phyloP scores from a whole-genome alignment of 805 yeast species.

The Spathaspora girioi region DNA sequence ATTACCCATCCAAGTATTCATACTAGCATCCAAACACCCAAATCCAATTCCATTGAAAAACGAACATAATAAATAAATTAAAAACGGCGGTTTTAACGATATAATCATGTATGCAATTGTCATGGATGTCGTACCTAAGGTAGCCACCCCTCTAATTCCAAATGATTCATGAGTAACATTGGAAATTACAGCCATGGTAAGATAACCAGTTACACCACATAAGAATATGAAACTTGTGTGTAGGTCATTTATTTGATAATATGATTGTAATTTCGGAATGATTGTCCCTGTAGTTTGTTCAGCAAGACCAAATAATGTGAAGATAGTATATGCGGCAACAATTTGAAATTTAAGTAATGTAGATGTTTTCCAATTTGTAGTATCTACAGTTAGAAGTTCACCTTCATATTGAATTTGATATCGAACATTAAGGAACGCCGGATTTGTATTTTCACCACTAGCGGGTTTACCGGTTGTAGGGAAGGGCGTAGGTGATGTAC shows the following conservation, averaged over 20 bases:
- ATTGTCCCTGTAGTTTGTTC: slow-evolving; percentile 63
- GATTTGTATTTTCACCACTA: too few species aligned
- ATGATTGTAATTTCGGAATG: slow-evolving; percentile 46
- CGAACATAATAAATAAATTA: slow-evolving; percentile 36
- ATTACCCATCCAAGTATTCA: slow-evolving; percentile 51
- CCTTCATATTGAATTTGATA: slow-evolving; percentile 22
- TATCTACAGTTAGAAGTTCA: slow-evolving; percentile 27
- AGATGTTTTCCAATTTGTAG: slow-evolving; percentile 38
- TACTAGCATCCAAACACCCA: slow-evolving; percentile 54
- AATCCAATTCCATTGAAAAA: slow-evolving; percentile 49
- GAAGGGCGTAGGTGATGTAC: not conserved
- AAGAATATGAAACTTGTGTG: slow-evolving; percentile 48
- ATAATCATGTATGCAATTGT: slow-evolving; percentile 35
- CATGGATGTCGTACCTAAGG: slow-evolving; percentile 31
- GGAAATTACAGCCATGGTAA: slow-evolving; percentile 47
- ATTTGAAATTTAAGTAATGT: slow-evolving; percentile 42
- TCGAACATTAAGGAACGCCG: not conserved
- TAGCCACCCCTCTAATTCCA: slow-evolving; percentile 48
- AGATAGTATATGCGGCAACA: slow-evolving; percentile 31
- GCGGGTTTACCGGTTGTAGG: not conserved
- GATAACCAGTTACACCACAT: slow-evolving; percentile 53
- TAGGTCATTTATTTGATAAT: slow-evolving; percentile 48
- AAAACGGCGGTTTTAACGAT: slow-evolving; percentile 40
- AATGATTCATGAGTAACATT: slow-evolving; percentile 35
- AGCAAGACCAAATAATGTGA: slow-evolving; percentile 49